Percentiles rank a stretch among this genome's conserved stretches.
Evolutionary conservation across 139 green algal genomes (phyloP).

Genomic region (Pseudopediastrum boryanum): DNA sequence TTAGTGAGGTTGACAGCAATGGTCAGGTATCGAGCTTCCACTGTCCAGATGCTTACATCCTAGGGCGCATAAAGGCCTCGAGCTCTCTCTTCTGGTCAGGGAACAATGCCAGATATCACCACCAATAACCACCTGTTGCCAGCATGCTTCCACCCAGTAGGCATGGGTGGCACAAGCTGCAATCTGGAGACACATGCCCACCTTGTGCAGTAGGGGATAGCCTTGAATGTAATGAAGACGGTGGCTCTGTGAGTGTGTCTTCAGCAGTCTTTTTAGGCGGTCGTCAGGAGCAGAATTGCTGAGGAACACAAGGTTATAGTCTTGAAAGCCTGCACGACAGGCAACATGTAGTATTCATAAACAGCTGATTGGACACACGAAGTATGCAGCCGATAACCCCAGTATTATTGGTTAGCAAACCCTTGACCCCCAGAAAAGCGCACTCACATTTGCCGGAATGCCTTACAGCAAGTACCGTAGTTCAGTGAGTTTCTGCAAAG

Average conservation of each 20-base stretch:
- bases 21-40: not conserved
- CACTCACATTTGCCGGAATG: not conserved
- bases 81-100: not conserved
- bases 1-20: not conserved
- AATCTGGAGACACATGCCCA: too few relatives aligned
- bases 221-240: constrained; percentile 30
- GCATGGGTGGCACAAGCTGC: too few relatives aligned
- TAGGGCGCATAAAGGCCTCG: not conserved
- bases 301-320: constrained; percentile 27
- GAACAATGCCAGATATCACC: not conserved
- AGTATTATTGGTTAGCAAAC: not conserved
- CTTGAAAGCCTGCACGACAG: constrained; percentile 6
- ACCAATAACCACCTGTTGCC: not conserved
- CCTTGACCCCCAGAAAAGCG: not conserved
- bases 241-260: constrained; percentile 21
- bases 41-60: not conserved
- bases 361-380: not conserved
- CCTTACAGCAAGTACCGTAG: not conserved
- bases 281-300: not conserved
- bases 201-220: constrained; percentile 18
- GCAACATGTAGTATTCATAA: not conserved
- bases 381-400: not conserved
- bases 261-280: constrained; percentile 20
- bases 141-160: not conserved
- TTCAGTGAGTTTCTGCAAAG: not conserved